These are phyloP conservation scores for Trichoderma brevicompactum DNA, from an alignment of 2,329 filamentous ascomycete genomes.

Conservation along the genomic window DNA sequence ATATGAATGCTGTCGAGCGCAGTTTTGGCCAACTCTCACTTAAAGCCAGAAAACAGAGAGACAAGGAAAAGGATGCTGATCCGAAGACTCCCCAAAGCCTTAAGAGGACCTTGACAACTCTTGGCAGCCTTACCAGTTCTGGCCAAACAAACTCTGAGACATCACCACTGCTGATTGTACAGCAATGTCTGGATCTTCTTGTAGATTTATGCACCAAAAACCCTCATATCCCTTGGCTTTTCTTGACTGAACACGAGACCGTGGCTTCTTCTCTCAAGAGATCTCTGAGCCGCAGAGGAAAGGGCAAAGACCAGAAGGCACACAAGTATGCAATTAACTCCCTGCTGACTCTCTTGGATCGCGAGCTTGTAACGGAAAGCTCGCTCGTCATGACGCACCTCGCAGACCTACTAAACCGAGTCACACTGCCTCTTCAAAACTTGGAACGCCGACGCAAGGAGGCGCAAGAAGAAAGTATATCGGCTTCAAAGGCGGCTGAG, in stretches of 20 bases:
- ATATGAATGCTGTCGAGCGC: slow-evolving; percentile 90
- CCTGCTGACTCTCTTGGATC: slow-evolving; percentile 82
- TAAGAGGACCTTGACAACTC: slow-evolving; percentile 73
- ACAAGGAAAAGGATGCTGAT: slow-evolving; percentile 62
- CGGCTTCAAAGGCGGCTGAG: slow-evolving; percentile 45
- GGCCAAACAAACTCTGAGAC: slow-evolving; percentile 75
- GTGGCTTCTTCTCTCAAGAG: slow-evolving; percentile 77
- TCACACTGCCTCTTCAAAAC: slow-evolving; percentile 82
- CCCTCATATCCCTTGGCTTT: slow-evolving; percentile 84
- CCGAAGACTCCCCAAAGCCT: slow-evolving; percentile 78
- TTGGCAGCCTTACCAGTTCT: slow-evolving; percentile 49
- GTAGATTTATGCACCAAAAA: slow-evolving; percentile 85
- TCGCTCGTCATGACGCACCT: slow-evolving; percentile 95
- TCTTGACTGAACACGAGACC: slow-evolving; percentile 88
- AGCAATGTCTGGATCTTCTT: slow-evolving; percentile 88
- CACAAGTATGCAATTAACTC: slow-evolving; percentile 92
- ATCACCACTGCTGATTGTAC: slow-evolving; percentile 91
- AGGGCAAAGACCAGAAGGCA: slow-evolving; percentile 81
- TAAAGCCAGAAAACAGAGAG: slow-evolving; percentile 78
- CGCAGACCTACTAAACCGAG: slow-evolving; percentile 81
- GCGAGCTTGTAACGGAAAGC: slow-evolving; percentile 95
- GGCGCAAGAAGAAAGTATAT: slow-evolving; percentile 55
- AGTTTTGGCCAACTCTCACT: slow-evolving; percentile 94
- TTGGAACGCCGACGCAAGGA: slow-evolving; percentile 84
- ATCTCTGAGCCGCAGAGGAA: slow-evolving; percentile 79